Evolutionary conservation across 202 grass and related monocot genomes (phyloP), one percentile per base, ranked within the genome.

Genomic region (Musa balbisiana): DNA sequence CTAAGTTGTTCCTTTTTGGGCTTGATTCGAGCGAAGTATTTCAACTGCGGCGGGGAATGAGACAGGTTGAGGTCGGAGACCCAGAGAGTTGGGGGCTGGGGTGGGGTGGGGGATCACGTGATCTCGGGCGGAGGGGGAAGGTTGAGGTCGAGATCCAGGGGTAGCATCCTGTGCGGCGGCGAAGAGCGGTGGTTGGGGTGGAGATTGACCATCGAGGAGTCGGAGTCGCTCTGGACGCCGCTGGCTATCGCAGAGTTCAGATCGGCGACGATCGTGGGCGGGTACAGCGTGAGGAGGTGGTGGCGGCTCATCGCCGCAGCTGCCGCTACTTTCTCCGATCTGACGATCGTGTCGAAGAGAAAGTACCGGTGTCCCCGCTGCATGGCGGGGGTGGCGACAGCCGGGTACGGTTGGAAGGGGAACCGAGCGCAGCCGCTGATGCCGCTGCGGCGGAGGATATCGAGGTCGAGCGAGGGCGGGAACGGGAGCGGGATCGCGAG

Each of bases 121-220:
- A 71, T 43, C 68, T 71, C 68, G 25, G 68, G 68, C 16, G 68
- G 68, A 71, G 67, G 67, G 27, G 67, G 67, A 17, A 71, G 68
- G 25, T 71, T 71, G 68, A 71, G 68, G 50, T 71, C 68, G 12
- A 71, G 43, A 71, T 71, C 68, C 8, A 71, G 50, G 3, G 68
- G 68, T 9, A 43, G 68, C 33, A 71, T 50, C 49, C 50, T 71
- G 1, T 19, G 68, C 43, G 25, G 68, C 13, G 68, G 68, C 1
- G 43, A 2, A 52, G 68, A 71, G 1, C 3, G 43, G 68, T 71
- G 68, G 68, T 17, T 2, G 68, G 5, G 33, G 33, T 43, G 33
- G 4, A 43, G 33, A 43, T 43, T 43, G 33, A 73, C 71, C 8
- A 17, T 19, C 2, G 71, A 73, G 17, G 71, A 73, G 21, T 73